These are phyloP conservation scores for Lactarius sanguifluus DNA, from an alignment of 768 basidiomycete species.

Conservation along the genomic window DNA sequence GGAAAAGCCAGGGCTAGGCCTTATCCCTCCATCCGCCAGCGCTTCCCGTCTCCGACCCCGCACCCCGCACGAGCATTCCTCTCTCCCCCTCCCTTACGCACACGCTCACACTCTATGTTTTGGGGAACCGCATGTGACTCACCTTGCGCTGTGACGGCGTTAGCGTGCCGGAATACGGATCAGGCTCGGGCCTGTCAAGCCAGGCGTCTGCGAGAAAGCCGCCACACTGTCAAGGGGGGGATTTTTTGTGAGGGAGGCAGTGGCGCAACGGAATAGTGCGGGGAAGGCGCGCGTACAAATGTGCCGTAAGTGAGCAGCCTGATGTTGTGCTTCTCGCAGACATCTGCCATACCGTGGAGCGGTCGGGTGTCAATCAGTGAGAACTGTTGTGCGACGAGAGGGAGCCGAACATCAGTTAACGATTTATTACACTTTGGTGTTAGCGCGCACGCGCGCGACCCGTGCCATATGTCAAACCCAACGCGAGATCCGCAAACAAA, in stretches of 20 bases:
- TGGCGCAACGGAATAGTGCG: conserved; percentile 7
- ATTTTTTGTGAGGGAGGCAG: conserved; percentile 2
- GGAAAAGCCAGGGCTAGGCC: neutral
- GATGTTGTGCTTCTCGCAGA: conserved; percentile 68
- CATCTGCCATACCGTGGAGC: conserved; percentile 71
- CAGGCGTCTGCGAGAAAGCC: conserved; percentile 80
- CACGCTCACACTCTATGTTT: neutral
- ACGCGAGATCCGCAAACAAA: neutral
- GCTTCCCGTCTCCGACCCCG: neutral
- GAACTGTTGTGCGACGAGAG: conserved; percentile 47
- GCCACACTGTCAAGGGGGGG: conserved; percentile 56
- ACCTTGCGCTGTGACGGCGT: conserved; percentile 85
- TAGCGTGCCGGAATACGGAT: conserved; percentile 62
- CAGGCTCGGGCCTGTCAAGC: conserved; percentile 66
- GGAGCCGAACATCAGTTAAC: conserved; percentile 2
- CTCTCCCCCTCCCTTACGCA: neutral
- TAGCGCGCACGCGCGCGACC: neutral
- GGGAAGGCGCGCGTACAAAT: conserved; percentile 48
- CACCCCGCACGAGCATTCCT: neutral
- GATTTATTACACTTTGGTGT: neutral
- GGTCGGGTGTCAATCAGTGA: conserved; percentile 80
- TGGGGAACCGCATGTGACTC: neutral
- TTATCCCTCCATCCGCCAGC: neutral
- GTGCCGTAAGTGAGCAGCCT: conserved; percentile 84
- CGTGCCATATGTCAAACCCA: no score